These are phyloP conservation scores for Hapsidospora chrysogenum DNA, from an alignment of 495 filamentous ascomycete genomes.

Conservation along the genomic window DNA sequence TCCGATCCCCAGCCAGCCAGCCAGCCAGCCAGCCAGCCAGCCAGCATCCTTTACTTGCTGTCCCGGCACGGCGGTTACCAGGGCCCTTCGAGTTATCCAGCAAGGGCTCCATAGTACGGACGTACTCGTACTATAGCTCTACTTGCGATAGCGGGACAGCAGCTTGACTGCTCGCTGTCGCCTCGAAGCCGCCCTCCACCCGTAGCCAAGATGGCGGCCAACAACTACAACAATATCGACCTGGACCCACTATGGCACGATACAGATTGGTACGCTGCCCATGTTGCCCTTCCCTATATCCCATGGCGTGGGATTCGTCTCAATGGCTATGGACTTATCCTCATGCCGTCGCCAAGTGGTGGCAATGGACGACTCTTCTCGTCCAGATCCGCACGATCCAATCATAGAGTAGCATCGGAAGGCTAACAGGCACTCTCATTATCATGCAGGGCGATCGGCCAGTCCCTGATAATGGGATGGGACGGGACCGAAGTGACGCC, in stretches of 20 bases:
- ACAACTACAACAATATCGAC: slow-evolving; percentile 28
- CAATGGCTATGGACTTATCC: neutral
- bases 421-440: slow-evolving; percentile 3
- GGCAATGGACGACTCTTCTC: neutral
- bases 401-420: neutral
- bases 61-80: too few species aligned
- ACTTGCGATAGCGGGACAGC: too few species aligned
- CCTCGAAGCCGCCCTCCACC: too few species aligned
- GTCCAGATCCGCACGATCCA: too few species aligned
- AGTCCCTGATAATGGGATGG: slow-evolving; percentile 93
- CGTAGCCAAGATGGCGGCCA: neutral
- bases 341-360: neutral
- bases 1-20: too few species aligned
- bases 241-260: slow-evolving; percentile 58
- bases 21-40: too few species aligned
- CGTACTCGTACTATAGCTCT: too few species aligned
- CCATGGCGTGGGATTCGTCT: neutral
- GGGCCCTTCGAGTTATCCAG: too few species aligned
- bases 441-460: slow-evolving; percentile 47
- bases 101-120: too few species aligned
- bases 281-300: too few species aligned
- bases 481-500: slow-evolving; percentile 77
- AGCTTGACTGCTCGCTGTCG: too few species aligned
- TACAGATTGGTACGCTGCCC: slow-evolving; percentile 38
- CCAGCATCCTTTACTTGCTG: too few species aligned